Base-by-base conservation (phyloP, 2,329 filamentous ascomycete genomes). In the Curvularia verruculosa region DNA sequence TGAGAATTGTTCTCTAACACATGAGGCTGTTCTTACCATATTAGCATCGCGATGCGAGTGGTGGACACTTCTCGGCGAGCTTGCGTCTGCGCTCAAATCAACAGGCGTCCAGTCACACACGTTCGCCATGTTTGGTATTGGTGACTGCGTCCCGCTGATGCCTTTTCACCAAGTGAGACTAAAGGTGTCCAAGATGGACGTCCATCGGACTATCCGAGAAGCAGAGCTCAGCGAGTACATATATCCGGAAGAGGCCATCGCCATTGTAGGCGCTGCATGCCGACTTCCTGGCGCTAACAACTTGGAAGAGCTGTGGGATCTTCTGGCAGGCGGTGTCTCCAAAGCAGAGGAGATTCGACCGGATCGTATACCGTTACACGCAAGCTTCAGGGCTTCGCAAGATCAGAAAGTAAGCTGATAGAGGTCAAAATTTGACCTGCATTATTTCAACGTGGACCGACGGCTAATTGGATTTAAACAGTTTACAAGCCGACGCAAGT, bases 41-140 rank as follows among this genome's bases (percentile, higher is more conserved):
- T 53, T 68, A 19, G 63, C 59, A 7, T 60, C 63, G 19, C 54
- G 63, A 13, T 66, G 66, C 49, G 64, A 68, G 46, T 68, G 66
- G 65, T 65, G 62, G 49, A 56, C 18, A 28, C 58, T 69, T 8
- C 43, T 69, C n/a, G 55, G 54, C 9, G 52, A 58, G 24, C 46
- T 68, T 5, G 65, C 64, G 15, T 49, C 63, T n/a, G 65, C 64
- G 21, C 60, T 69, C 24, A 19, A 23, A 15, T 13, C 39, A 24
- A 47, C 31, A 19, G 36, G 54, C 46, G 31, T 43, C 15, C 48
- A 56, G n/a, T 41, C 53, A 2, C 63, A 69, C 48, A 49, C 31
- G 9, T 60, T 69, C 31, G 60, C 53, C 8, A 50, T 62, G 28
- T 68, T 69, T 21, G 67, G 67, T 1, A 68, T 68, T 19, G 64